phyloP scores from a whole-genome alignment of 73 alveolate genomes.

The Paramecium tetraurelia region DNA sequence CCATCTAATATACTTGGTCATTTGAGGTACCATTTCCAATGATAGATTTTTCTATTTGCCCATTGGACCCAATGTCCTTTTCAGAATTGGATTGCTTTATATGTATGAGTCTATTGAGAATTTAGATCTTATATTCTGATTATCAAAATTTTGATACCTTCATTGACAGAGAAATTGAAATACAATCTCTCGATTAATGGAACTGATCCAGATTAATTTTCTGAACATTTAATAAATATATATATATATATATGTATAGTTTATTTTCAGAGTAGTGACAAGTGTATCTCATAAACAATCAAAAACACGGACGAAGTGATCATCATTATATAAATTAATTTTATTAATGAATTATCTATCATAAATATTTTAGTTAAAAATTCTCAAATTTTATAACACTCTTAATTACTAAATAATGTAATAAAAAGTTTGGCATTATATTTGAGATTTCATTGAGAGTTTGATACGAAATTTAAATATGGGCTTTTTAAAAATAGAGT shows the following conservation, averaged over 20 bases:
- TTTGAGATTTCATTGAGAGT: no score
- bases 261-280: conserved; percentile 52
- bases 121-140: background rate
- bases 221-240: background rate
- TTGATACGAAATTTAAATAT: no score
- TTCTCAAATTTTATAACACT: background rate
- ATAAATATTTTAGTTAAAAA: background rate
- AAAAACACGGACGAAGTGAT: conserved; percentile 43
- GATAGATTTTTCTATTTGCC: background rate
- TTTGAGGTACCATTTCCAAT: background rate
- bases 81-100: background rate
- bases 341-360: background rate
- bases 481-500: no score
- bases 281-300: conserved; percentile 33
- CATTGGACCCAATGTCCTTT: background rate
- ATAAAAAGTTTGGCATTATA: background rate
- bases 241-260: background rate
- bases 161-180: background rate
- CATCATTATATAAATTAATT: conserved; percentile 1
- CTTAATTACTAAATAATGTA: background rate
- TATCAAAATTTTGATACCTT: background rate
- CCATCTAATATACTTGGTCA: background rate
- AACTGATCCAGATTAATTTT: background rate
- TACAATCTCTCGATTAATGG: background rate
- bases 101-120: background rate